Percentiles rank a stretch among this genome's conserved stretches.
These are phyloP conservation scores for Schoenoplectus tabernaemontani DNA, from an alignment of 202 grass and related monocot species.

Conservation along the genomic window DNA sequence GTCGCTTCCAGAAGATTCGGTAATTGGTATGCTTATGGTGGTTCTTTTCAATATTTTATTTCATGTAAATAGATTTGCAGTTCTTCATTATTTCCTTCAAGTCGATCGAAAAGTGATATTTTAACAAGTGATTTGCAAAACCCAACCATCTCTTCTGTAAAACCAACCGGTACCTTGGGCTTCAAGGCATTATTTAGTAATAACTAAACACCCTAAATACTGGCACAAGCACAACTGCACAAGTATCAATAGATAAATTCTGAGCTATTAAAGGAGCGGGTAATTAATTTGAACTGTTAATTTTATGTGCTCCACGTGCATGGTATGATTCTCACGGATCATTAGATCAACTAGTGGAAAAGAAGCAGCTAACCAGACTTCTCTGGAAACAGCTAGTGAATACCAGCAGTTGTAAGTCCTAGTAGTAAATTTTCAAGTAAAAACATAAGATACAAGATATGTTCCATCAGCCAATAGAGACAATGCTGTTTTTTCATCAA, in stretches of 20 bases:
- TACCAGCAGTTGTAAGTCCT: not conserved
- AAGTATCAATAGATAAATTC: not conserved
- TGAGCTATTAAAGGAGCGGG: not conserved
- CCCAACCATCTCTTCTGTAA: not conserved
- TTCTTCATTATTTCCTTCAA: not conserved
- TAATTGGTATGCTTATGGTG: not conserved
- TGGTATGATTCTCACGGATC: not conserved
- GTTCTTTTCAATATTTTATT: not conserved
- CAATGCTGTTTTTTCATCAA: not conserved
- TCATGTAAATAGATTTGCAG: not conserved
- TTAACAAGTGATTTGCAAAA: not conserved
- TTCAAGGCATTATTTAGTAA: not conserved
- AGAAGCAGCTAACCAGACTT: not conserved
- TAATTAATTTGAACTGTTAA: too few species aligned
- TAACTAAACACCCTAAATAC: not conserved
- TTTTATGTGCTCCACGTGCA: not conserved
- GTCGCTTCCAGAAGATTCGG: conserved; percentile 1
- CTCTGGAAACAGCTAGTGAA: not conserved
- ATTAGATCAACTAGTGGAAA: not conserved
- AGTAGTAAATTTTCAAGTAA: not conserved
- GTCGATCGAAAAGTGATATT: not conserved
- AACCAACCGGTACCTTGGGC: not conserved
- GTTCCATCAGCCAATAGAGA: not conserved
- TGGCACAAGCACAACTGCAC: not conserved
- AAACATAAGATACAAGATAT: not conserved